phyloP scores from a whole-genome alignment of 371 early-diverging fungal species.

The Lichtheimia ornata region DNA sequence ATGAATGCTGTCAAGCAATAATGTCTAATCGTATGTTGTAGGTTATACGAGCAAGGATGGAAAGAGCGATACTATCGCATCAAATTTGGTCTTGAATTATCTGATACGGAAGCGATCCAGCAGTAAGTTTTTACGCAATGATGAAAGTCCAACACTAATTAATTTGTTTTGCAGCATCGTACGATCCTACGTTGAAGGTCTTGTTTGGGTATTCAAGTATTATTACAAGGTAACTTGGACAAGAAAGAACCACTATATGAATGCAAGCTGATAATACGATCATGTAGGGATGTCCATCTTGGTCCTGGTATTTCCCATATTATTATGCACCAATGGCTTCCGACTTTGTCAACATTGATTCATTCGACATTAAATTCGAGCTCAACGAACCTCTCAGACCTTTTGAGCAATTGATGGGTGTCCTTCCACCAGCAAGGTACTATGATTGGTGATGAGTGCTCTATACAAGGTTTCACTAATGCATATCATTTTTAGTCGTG shows the following conservation, averaged over 20 bases:
- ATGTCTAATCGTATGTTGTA: slow-evolving; percentile 10
- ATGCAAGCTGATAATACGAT: background rate
- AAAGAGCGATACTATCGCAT: slow-evolving; percentile 86
- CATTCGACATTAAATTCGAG: slow-evolving; percentile 76
- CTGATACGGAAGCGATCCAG: slow-evolving; percentile 61
- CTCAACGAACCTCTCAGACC: slow-evolving; percentile 89
- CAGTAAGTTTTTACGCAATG: slow-evolving; percentile 42
- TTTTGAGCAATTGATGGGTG: slow-evolving; percentile 98
- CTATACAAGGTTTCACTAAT: background rate
- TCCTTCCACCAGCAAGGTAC: slow-evolving; percentile 88
- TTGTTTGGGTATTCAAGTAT: slow-evolving; percentile 98
- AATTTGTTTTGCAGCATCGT: slow-evolving; percentile 60
- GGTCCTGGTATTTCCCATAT: slow-evolving; percentile 99
- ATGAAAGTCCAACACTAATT: background rate
- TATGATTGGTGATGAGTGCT: background rate
- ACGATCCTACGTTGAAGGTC: slow-evolving; percentile 93
- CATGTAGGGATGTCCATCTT: slow-evolving; percentile 80
- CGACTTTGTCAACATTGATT: slow-evolving; percentile 83
- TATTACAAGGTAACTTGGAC: slow-evolving; percentile 76
- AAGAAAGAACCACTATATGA: background rate
- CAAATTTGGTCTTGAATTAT: slow-evolving; percentile 78
- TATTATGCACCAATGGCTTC: slow-evolving; percentile 98
- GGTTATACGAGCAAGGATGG: slow-evolving; percentile 89
- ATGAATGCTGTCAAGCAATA: slow-evolving; percentile 2
- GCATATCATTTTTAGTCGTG: slow-evolving; percentile 45